A percentile compares a stretch with the other conserved stretches of the same genome.
phyloP scores from a whole-genome alignment of 2,329 filamentous ascomycete genomes.

The Aspergillus sp. region DNA sequence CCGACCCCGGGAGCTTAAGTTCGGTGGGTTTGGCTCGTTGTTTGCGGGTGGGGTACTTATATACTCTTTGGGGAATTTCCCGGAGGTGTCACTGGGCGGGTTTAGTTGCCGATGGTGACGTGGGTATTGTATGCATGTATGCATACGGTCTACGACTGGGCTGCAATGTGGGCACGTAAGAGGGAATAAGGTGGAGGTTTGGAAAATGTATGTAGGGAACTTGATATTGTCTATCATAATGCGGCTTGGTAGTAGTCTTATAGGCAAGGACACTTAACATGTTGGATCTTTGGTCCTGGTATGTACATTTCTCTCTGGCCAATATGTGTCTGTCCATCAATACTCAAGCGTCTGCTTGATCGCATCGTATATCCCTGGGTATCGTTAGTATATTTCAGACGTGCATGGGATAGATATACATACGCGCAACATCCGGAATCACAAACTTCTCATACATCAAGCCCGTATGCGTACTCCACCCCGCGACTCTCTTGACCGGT shows the following conservation, averaged over 20 bases:
- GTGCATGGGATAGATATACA: slow-evolving; percentile 47
- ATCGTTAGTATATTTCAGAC: slow-evolving; percentile 6
- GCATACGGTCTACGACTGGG: too few relatives aligned
- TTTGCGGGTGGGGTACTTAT: too few relatives aligned
- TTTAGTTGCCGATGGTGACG: too few relatives aligned
- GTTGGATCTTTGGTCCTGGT: not conserved
- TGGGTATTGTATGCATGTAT: too few relatives aligned
- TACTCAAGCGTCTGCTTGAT: slow-evolving; percentile 69
- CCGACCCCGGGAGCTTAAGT: too few relatives aligned
- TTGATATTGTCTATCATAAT: not conserved
- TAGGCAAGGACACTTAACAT: too few relatives aligned
- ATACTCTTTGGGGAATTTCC: too few relatives aligned
- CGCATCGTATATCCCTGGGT: slow-evolving; percentile 68
- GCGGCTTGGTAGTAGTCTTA: not conserved
- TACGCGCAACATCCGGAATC: slow-evolving; percentile 82
- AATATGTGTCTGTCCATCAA: slow-evolving; percentile 41
- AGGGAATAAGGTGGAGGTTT: too few relatives aligned
- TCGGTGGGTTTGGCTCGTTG: too few relatives aligned
- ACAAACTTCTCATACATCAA: slow-evolving; percentile 78
- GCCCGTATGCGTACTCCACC: slow-evolving; percentile 85
- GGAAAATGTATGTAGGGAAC: not conserved
- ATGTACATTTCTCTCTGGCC: not conserved
- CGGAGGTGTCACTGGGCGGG: too few relatives aligned
- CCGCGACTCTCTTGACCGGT: slow-evolving; percentile 79
- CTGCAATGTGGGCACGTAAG: too few relatives aligned